Percentiles rank a stretch among this genome's conserved stretches.
These are phyloP conservation scores for Paramecium pentaurelia DNA, from an alignment of 73 alveolate genomes.

Conservation along the genomic window DNA sequence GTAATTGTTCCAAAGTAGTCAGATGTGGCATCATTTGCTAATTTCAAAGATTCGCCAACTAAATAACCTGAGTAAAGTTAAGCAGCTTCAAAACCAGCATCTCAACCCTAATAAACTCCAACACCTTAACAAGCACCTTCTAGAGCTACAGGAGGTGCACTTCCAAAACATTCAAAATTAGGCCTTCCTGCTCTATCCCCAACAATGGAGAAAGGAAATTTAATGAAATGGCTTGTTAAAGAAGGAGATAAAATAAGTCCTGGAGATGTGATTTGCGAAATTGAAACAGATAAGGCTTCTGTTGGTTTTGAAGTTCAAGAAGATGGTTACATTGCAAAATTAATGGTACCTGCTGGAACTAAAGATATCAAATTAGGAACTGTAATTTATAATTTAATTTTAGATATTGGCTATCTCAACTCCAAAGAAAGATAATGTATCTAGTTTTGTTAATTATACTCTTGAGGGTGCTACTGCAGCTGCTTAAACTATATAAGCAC, in stretches of 20 bases:
- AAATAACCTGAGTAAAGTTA: not conserved
- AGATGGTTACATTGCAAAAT: conserved; percentile 84
- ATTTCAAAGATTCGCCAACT: conserved; percentile 32
- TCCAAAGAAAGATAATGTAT: conserved; percentile 73
- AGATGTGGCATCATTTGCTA: conserved; percentile 78
- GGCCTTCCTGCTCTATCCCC: conserved; percentile 90
- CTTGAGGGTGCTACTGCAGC: conserved; percentile 53
- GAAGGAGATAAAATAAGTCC: conserved; percentile 78
- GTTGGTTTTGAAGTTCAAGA: conserved; percentile 88
- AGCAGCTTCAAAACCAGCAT: conserved; percentile 35
- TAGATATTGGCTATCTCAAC: conserved; percentile 78
- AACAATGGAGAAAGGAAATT: conserved; percentile 87
- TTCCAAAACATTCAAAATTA: conserved; percentile 59
- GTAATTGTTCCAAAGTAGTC: conserved; percentile 73
- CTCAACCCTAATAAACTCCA: conserved; percentile 46
- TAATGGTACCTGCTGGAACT: conserved; percentile 64
- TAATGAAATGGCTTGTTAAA: conserved; percentile 78
- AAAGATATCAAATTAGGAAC: conserved; percentile 72
- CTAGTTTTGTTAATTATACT: conserved; percentile 71
- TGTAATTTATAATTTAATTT: not conserved
- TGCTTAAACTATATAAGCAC: conserved; percentile 48
- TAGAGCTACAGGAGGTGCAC: conserved; percentile 49
- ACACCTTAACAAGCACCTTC: conserved; percentile 60
- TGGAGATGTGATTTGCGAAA: conserved; percentile 82
- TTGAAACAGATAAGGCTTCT: conserved; percentile 90